phyloP scores from a whole-genome alignment of 1,284 basidiomycete species.

The Caloboletus inedulis region DNA sequence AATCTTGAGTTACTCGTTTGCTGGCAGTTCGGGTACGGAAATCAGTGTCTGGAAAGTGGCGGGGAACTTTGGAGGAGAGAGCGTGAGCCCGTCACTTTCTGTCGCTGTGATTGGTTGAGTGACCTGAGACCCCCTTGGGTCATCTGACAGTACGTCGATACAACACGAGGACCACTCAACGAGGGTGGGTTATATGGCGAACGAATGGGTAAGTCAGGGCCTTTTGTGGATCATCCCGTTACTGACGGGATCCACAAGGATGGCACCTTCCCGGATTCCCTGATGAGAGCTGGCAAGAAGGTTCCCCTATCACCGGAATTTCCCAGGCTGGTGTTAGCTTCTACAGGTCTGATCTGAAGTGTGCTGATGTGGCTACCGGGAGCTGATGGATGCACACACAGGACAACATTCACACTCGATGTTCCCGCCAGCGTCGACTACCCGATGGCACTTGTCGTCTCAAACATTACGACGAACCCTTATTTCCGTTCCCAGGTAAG shows the following conservation, averaged over 20 bases:
- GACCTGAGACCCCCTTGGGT: neutral
- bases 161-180: slow-evolving; percentile 44
- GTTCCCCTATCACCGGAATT: slow-evolving; percentile 40
- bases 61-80: slow-evolving; percentile 49
- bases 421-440: slow-evolving; percentile 47
- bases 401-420: slow-evolving; percentile 43
- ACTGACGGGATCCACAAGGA: slow-evolving; percentile 24
- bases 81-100: slow-evolving; percentile 27
- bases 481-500: slow-evolving; percentile 38
- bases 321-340: slow-evolving; percentile 43
- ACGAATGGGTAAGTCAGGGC: slow-evolving; percentile 37
- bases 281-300: slow-evolving; percentile 41
- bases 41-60: slow-evolving; percentile 44
- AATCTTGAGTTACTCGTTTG: slow-evolving; percentile 43
- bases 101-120: neutral
- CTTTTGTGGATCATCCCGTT: neutral
- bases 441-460: slow-evolving; percentile 40
- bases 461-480: slow-evolving; percentile 39
- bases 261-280: slow-evolving; percentile 54
- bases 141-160: slow-evolving; percentile 31
- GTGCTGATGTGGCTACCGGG: neutral
- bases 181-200: slow-evolving; percentile 49
- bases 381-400: slow-evolving; percentile 18
- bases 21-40: slow-evolving; percentile 36
- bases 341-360: slow-evolving; percentile 23